Percentiles rank a stretch among this genome's conserved stretches.
Evolutionary conservation across 164 flowering plant genomes (phyloP).

Genomic region (Cinnamomum chago): DNA sequence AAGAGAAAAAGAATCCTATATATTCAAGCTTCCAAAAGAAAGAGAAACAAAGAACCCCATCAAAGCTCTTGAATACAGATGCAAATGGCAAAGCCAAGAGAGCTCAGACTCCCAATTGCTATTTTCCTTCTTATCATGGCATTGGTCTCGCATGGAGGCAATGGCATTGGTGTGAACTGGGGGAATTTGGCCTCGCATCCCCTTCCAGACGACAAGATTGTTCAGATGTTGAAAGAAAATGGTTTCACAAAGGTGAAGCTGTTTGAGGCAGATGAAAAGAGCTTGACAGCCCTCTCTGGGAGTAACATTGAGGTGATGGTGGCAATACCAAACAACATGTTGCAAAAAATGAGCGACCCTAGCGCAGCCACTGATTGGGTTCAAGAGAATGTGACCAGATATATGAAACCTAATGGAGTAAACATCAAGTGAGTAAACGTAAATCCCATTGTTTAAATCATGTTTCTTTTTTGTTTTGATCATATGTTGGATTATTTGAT

Average conservation of each 20-base stretch:
- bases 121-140: conserved; percentile 18
- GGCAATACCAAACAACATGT: conserved; percentile 75
- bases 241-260: conserved; percentile 76
- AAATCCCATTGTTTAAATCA: conserved; percentile 17
- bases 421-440: conserved; percentile 50
- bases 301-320: conserved; percentile 77
- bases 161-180: conserved; percentile 77
- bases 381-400: conserved; percentile 63
- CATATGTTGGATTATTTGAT: background rate
- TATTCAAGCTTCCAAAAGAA: background rate
- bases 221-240: conserved; percentile 62
- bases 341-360: conserved; percentile 47
- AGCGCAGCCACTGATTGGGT: conserved; percentile 68
- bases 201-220: conserved; percentile 64
- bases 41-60: background rate
- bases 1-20: no score
- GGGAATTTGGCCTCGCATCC: conserved; percentile 72
- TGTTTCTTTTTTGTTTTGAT: background rate
- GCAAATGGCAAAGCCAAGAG: conserved; percentile 2
- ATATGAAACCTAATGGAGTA: conserved; percentile 59
- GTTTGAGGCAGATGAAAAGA: conserved; percentile 69
- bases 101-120: background rate
- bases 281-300: conserved; percentile 60
- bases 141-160: conserved; percentile 13
- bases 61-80: background rate